phyloP scores from a whole-genome alignment of 257 asterid species.

The Solanum pinnatisectum region DNA sequence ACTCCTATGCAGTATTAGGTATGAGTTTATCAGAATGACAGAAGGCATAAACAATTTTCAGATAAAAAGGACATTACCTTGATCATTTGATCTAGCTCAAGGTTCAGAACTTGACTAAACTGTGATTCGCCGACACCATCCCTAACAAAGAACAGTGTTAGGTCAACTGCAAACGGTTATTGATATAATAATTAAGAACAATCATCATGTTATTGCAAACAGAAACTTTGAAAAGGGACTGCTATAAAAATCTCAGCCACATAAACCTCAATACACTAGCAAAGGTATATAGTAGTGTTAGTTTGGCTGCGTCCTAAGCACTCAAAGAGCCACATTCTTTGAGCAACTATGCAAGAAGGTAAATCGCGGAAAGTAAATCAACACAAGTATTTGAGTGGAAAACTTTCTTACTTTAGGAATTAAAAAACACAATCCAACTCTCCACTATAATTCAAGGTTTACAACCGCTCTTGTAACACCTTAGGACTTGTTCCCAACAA shows the following conservation, averaged over 20 bases:
- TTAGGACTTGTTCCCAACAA: not conserved
- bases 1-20: not conserved
- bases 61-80: constrained; percentile 45
- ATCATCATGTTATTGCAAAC: not conserved
- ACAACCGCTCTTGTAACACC: not conserved
- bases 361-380: not conserved
- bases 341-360: not conserved
- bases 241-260: not conserved
- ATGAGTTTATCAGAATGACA: not conserved
- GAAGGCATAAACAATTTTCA: not conserved
- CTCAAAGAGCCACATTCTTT: not conserved
- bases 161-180: not conserved
- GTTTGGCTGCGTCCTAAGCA: not conserved
- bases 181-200: not conserved
- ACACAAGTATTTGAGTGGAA: not conserved
- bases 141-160: constrained; percentile 34
- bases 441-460: not conserved
- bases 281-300: not conserved
- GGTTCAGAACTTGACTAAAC: constrained; percentile 65
- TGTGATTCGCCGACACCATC: constrained; percentile 98
- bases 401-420: not conserved
- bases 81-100: constrained; percentile 76
- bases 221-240: not conserved
- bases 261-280: not conserved
- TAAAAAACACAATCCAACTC: not conserved